These are phyloP conservation scores for Kwoniella heveanensis DNA, from an alignment of 768 basidiomycete species.

Conservation along the genomic window DNA sequence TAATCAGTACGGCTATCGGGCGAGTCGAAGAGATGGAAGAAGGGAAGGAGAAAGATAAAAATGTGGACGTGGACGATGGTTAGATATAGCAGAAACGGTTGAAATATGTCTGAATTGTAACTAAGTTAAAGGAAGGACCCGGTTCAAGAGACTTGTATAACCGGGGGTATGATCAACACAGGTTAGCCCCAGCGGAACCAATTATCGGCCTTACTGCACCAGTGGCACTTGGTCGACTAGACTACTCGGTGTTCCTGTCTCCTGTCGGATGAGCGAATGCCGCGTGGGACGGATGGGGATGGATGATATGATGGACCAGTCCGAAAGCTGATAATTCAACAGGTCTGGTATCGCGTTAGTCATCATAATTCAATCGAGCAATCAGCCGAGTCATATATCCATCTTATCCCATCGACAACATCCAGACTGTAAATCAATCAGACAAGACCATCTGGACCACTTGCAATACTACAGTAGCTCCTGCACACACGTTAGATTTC, in stretches of 20 bases:
- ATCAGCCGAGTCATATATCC: too few species aligned
- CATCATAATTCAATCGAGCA: background rate
- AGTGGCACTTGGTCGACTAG: conserved; percentile 1
- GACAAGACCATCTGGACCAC: too few species aligned
- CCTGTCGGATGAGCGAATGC: too few species aligned
- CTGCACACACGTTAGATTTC: too few species aligned
- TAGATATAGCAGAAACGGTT: background rate
- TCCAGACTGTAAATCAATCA: too few species aligned
- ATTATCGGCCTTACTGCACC: background rate
- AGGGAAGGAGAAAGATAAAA: background rate
- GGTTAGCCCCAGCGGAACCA: background rate
- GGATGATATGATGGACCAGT: background rate
- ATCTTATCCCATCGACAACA: too few species aligned
- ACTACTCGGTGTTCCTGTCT: background rate
- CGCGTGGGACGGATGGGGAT: too few species aligned
- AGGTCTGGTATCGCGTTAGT: background rate
- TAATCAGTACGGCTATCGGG: background rate
- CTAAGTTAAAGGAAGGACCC: background rate
- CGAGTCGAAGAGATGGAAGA: background rate
- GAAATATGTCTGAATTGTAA: background rate
- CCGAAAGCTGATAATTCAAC: conserved; percentile 4
- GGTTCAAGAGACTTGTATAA: background rate
- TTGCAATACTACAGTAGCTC: too few species aligned
- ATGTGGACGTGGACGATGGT: background rate
- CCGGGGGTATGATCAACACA: background rate